Base-by-base conservation (phyloP, 2,329 filamentous ascomycete species). In the Corinectria fuckeliana region DNA sequence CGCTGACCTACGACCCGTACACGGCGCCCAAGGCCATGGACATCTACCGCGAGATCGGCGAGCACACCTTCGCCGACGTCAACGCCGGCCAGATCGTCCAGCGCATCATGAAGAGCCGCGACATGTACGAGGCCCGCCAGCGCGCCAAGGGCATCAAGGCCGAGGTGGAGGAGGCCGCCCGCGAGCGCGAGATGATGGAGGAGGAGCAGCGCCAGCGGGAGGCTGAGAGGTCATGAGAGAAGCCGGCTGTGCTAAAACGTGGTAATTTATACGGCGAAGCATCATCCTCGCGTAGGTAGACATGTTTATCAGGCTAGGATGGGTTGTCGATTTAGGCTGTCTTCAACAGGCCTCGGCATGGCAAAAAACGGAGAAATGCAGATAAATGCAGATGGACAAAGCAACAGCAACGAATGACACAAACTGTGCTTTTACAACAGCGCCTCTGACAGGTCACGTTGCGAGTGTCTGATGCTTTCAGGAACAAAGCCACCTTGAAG, bases 81-180 rank as follows among this genome's bases (percentile, higher is more conserved):
- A 97, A 98, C 75, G 93, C 94, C 1, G 93, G 89, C 3, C 90
- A 95, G 68, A 98, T 99, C 68, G 93, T 99, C 47, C 86, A 90
- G 67, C 83, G 95, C 28, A 99, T 99, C 73, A 82, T 98, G 82
- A 91, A 88, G 76, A 93, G 92, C 70, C 84, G 93, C 30, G 89
- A 90, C 59, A 85, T 92, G 72, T 99, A 97, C 75, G 94, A 98
- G 79, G 95, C 92, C 70, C 83, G 95, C 60, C 95, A 99, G 80
- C 84, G 91, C 51, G 88, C 90, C 67, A 99, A 99, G 81, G 91
- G 93, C 10, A 85, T 92, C 66, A 99, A 99, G 80, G 89, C 89
- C 1, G 83, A 88, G 47, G 85, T 87, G 0, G 95, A 98, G 76
- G 86, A 85, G 30, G 84, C 86, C 11, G 84, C 87, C 39, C 82